Percentiles rank a stretch among this genome's conserved stretches.
Evolutionary conservation across 2,329 filamentous ascomycete species (phyloP).

Genomic region (Botryotinia convoluta): DNA sequence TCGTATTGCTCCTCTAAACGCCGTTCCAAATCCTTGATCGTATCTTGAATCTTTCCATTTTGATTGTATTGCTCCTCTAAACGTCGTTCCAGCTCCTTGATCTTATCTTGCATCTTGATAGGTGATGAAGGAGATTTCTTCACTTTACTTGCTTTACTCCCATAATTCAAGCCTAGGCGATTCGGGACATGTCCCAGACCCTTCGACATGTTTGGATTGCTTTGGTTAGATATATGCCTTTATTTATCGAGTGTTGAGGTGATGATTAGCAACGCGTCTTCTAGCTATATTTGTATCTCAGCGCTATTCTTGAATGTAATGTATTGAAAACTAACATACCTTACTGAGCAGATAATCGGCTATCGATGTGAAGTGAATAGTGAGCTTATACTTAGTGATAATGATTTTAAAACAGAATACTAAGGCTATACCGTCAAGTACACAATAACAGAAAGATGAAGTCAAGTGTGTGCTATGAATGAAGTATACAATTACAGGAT

Average conservation of each 20-base stretch:
- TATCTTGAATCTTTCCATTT: neutral
- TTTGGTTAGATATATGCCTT: neutral
- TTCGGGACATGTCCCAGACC: neutral
- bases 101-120: neutral
- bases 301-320: neutral
- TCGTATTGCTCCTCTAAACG: no score
- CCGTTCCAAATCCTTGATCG: neutral
- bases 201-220: neutral
- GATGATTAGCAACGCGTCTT: neutral
- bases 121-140: neutral
- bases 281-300: neutral
- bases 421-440: neutral
- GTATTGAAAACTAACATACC: neutral
- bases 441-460: neutral
- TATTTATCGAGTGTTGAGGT: neutral
- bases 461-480: neutral
- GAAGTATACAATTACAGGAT: neutral
- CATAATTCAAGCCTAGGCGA: neutral
- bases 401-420: neutral
- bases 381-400: neutral
- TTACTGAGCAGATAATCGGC: neutral
- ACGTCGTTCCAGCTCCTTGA: rapidly evolving
- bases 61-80: neutral
- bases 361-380: neutral
- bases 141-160: neutral